phyloP scores from a whole-genome alignment of 1,139 yeast species.

The Tardiomyces digboiensis region DNA sequence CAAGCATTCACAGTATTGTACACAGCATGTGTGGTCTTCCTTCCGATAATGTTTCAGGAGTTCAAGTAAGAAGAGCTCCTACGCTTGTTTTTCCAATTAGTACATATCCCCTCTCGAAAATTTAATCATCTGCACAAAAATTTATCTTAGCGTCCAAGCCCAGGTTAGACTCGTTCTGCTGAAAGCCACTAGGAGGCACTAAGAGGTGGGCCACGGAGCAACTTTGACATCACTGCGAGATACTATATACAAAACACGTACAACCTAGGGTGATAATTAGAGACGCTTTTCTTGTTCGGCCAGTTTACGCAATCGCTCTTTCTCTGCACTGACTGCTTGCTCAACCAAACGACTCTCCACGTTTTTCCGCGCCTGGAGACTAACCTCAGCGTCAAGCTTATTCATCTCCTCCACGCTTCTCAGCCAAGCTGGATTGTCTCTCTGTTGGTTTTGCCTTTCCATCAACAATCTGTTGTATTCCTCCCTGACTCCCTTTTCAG shows the following conservation, averaged over 20 bases:
- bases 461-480: slow-evolving; percentile 50
- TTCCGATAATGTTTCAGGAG: slow-evolving; percentile 48
- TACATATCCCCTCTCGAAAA: background rate
- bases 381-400: slow-evolving; percentile 16
- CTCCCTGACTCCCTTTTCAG: slow-evolving; percentile 46
- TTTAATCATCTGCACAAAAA: no score
- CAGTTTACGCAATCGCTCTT: slow-evolving; percentile 17
- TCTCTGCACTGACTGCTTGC: slow-evolving; percentile 13
- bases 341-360: slow-evolving; percentile 13
- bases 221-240: no score
- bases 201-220: background rate
- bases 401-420: slow-evolving; percentile 17
- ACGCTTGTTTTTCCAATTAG: slow-evolving; percentile 2
- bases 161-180: background rate
- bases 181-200: background rate
- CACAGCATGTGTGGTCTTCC: slow-evolving; percentile 71
- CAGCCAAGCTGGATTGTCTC: slow-evolving; percentile 22
- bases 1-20: slow-evolving; percentile 61
- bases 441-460: slow-evolving; percentile 13
- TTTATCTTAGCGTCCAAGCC: slow-evolving; percentile 31
- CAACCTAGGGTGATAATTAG: background rate
- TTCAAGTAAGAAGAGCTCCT: slow-evolving; percentile 3
- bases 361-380: slow-evolving; percentile 15
- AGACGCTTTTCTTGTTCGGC: slow-evolving; percentile 21
- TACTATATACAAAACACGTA: slow-evolving; percentile 2